Base-by-base conservation (phyloP, 2,329 filamentous ascomycete genomes). In the Teratosphaeria pseudoeucalypti region DNA sequence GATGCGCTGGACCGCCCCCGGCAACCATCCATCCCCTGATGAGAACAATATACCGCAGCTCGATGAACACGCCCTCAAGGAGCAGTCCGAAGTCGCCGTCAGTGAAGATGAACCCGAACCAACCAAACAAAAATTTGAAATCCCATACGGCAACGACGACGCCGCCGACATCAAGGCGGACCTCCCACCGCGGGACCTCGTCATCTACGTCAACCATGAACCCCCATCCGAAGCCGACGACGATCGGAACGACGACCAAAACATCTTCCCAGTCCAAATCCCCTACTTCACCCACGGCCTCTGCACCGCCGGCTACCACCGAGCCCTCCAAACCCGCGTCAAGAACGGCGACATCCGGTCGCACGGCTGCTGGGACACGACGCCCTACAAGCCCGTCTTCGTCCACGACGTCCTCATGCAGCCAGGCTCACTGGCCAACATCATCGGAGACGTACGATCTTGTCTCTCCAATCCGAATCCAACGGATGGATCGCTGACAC, bases 351-450 rank as follows among this genome's bases (percentile, higher is more conserved):
- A 63, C 32, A 58, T 82, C 54, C 76, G 75, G 19, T 77, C 80
- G 61, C 79, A 79, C 14, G 78, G 76, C 61, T 76, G 80, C 29
- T 80, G 82, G 64, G 80, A 81, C 4, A 71, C 80, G 11, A 76
- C 72, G 62, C 77, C 81, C 60, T 79, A 81, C 68, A 80, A 81
- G 57, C 79, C 81, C 26, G 82, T 82, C 68, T 78, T 84, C 59
- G 71, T 80, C 6, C 71, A 76, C 34, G 70, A 76, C 19, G 78
- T 82, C 52, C 68, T 84, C 78, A 73, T 76, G 74, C 61, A 78
- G 74, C 67, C 81, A 79, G 71, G 76, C 65, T 67, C 74, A 62
- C 64, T 72, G 57, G 62, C 74, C 58, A 47, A 70, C 62, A 16
- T 74, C 10, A 57, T 69, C 34, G 62, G 62, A 29, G 70, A 67